Conservation (phyloP, 768 basidiomycete species). For the Psilocybe azurescens region DNA sequence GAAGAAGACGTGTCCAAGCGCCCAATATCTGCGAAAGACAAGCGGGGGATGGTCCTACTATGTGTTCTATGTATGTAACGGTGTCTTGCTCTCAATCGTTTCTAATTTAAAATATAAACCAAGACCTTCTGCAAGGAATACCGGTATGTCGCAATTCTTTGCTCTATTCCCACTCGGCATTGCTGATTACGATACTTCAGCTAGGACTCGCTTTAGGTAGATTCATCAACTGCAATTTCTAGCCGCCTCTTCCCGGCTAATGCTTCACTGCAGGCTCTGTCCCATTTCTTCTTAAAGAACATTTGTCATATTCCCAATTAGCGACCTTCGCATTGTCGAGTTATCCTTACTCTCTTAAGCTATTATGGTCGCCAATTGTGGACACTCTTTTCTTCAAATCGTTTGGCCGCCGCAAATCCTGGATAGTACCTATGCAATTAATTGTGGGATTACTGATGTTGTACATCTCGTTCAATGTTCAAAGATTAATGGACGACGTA, state of each 20-base stretch:
- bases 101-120: conserved; percentile 10
- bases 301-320: conserved; percentile 96
- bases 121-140: conserved; percentile 86
- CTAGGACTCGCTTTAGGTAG: conserved; percentile 88
- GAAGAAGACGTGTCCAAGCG: conserved; percentile 43
- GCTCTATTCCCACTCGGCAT: conserved; percentile 2
- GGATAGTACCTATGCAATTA: conserved; percentile 98
- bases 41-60: conserved; percentile 81
- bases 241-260: neutral
- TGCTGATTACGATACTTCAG: conserved; percentile 38
- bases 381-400: conserved; percentile 86
- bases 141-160: conserved; percentile 62
- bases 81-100: conserved; percentile 7
- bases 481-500: conserved; percentile 82
- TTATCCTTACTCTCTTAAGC: conserved; percentile 96
- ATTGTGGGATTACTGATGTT: conserved; percentile 87
- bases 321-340: conserved; percentile 92
- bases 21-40: conserved; percentile 75
- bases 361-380: conserved; percentile 97
- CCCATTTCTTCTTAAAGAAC: conserved; percentile 94
- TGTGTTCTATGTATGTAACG: conserved; percentile 81
- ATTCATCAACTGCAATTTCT: conserved; percentile 5
- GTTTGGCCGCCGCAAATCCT: conserved; percentile 94
- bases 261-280: conserved; percentile 71
- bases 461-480: conserved; percentile 74